These are phyloP conservation scores for Plasmodium coatneyi DNA, from an alignment of 169 alveolate species.

Conservation along the genomic window DNA sequence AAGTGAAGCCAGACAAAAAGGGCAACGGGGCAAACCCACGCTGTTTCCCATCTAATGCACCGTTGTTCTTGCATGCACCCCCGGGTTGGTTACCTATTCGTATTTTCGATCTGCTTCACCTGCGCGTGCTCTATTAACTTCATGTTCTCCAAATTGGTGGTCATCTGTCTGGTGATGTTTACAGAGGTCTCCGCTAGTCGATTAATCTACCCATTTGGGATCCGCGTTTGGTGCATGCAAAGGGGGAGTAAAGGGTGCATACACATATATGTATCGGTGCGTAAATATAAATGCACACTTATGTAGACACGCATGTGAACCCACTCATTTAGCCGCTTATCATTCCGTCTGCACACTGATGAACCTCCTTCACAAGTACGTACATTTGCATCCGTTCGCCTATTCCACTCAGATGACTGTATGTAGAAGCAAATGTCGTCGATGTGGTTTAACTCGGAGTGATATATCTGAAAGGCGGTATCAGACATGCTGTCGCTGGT, in stretches of 20 bases:
- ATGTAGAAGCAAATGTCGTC: slow-evolving; percentile 87
- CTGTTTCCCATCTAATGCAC: neutral
- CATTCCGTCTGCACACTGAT: neutral
- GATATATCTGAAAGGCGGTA: slow-evolving; percentile 86
- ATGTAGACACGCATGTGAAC: neutral
- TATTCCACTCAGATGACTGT: slow-evolving; percentile 85
- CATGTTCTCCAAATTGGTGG: slow-evolving; percentile 74
- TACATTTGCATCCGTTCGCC: slow-evolving; percentile 83
- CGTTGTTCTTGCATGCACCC: neutral
- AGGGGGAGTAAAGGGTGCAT: neutral
- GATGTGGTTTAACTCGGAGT: slow-evolving; percentile 85
- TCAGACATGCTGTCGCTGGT: slow-evolving; percentile 80
- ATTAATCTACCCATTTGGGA: slow-evolving; percentile 29
- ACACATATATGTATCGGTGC: neutral
- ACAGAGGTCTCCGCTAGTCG: slow-evolving; percentile 57
- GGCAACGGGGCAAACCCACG: neutral
- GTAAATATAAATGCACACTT: neutral
- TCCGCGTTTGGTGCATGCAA: neutral
- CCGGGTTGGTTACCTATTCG: slow-evolving; percentile 54
- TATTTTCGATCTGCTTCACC: slow-evolving; percentile 72
- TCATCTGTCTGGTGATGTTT: slow-evolving; percentile 68
- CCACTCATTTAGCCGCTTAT: neutral
- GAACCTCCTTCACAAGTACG: neutral
- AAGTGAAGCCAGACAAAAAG: neutral
- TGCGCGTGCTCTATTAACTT: slow-evolving; percentile 71